These are phyloP conservation scores for Austropuccinia psidii DNA, from an alignment of 1,284 basidiomycete species.

Conservation along the genomic window DNA sequence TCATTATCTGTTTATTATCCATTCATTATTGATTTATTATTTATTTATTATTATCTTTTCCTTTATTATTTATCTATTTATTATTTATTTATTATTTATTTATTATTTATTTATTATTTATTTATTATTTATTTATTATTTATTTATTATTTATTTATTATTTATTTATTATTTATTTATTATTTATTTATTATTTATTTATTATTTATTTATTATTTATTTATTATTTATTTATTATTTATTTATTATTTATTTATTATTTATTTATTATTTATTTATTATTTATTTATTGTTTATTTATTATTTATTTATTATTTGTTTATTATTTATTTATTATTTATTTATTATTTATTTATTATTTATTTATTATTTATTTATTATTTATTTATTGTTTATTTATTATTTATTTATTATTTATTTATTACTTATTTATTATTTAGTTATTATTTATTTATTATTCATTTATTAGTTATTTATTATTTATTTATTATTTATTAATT, in stretches of 20 bases:
- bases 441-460: not conserved
- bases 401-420: not conserved
- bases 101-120: not conserved
- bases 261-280: not conserved
- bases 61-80: not conserved
- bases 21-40: not conserved
- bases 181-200: not conserved
- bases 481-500: not conserved
- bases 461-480: not conserved
- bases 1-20: not conserved
- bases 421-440: not conserved
- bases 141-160: not conserved
- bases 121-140: not conserved
- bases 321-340: not conserved
- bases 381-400: not conserved
- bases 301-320: not conserved
- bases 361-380: not conserved
- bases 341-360: not conserved
- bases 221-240: not conserved
- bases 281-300: not conserved
- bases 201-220: not conserved
- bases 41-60: not conserved
- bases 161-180: not conserved
- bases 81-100: not conserved
- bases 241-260: not conserved